A percentile compares a stretch with the other conserved stretches of the same genome.
phyloP scores from a whole-genome alignment of 1,284 basidiomycete genomes.

The Cutaneotrichosporon curvatum region DNA sequence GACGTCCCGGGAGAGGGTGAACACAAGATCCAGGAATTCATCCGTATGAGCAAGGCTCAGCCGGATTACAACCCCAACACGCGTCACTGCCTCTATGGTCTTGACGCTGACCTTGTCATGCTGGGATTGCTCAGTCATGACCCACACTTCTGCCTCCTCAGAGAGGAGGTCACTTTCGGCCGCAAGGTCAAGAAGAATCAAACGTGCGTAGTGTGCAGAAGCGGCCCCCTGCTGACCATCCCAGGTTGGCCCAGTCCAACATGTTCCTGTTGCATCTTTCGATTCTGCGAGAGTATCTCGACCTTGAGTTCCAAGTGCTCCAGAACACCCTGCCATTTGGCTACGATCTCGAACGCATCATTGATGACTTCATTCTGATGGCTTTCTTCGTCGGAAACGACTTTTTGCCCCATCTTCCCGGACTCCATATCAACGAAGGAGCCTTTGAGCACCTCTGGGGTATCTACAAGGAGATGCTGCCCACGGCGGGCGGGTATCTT shows the following conservation, averaged over 20 bases:
- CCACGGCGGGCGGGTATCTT: conserved; percentile 76
- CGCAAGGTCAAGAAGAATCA: conserved; percentile 64
- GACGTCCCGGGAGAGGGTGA: conserved; percentile 98
- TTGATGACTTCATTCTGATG: conserved; percentile 95
- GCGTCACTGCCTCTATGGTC: conserved; percentile 92
- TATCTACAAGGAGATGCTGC: conserved; percentile 88
- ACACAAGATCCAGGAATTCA: conserved; percentile 99
- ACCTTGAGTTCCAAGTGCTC: conserved; percentile 75
- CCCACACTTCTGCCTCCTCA: conserved; percentile 93
- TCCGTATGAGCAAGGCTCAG: conserved; percentile 87
- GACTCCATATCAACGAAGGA: conserved; percentile 96
- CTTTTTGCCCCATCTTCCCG: conserved; percentile 92
- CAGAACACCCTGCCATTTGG: conserved; percentile 56
- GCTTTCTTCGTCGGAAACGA: conserved; percentile 97
- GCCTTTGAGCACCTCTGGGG: conserved; percentile 86
- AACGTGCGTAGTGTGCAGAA: conserved; percentile 50
- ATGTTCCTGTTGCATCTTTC: conserved; percentile 95
- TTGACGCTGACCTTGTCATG: conserved; percentile 99
- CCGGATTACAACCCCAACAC: conserved; percentile 64
- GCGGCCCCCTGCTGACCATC: too few relatives aligned
- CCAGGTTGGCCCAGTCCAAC: conserved; percentile 74
- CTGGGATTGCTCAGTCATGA: conserved; percentile 93
- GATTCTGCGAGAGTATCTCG: conserved; percentile 91
- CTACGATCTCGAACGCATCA: conserved; percentile 83
- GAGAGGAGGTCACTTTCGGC: conserved; percentile 98